These are phyloP conservation scores for Pestalotiopsis sp. DNA, from an alignment of 2,329 filamentous ascomycete genomes.

Conservation along the genomic window DNA sequence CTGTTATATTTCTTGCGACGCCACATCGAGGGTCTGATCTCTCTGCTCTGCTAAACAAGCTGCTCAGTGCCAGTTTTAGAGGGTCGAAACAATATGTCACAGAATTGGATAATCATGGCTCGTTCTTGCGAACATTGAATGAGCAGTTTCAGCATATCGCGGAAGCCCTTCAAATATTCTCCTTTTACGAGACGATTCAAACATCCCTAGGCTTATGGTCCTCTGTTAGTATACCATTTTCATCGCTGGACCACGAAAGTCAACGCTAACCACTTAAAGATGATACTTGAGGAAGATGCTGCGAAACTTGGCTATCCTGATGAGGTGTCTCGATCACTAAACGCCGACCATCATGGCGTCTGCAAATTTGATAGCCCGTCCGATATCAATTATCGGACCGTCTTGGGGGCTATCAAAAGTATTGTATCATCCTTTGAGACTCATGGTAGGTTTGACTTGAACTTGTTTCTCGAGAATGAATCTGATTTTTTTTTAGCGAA, in stretches of 20 bases:
- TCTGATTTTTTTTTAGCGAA: background rate
- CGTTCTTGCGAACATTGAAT: constrained; percentile 12
- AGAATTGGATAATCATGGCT: constrained; percentile 8
- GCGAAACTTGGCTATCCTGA: constrained; percentile 14
- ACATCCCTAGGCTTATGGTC: constrained; percentile 11
- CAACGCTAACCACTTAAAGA: background rate
- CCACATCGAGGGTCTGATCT: constrained; percentile 13
- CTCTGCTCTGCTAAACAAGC: constrained; percentile 7
- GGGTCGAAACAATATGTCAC: constrained; percentile 12
- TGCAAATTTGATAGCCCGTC: constrained; percentile 12
- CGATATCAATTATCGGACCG: constrained; percentile 12
- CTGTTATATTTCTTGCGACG: constrained; percentile 13
- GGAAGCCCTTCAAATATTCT: constrained; percentile 13
- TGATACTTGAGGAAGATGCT: constrained; percentile 12
- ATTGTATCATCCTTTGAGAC: background rate
- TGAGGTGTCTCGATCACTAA: constrained; percentile 10
- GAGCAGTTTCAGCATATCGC: constrained; percentile 16
- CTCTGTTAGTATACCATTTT: background rate
- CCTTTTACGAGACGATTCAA: constrained; percentile 15
- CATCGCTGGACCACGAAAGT: background rate
- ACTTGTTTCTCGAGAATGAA: background rate
- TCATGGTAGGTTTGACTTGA: background rate
- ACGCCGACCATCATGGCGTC: constrained; percentile 12
- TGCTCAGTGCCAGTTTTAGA: constrained; percentile 13
- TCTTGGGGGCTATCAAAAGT: constrained; percentile 11